Evolutionary conservation across 768 basidiomycete species (phyloP).

Genomic region (Amanita thiersii): DNA sequence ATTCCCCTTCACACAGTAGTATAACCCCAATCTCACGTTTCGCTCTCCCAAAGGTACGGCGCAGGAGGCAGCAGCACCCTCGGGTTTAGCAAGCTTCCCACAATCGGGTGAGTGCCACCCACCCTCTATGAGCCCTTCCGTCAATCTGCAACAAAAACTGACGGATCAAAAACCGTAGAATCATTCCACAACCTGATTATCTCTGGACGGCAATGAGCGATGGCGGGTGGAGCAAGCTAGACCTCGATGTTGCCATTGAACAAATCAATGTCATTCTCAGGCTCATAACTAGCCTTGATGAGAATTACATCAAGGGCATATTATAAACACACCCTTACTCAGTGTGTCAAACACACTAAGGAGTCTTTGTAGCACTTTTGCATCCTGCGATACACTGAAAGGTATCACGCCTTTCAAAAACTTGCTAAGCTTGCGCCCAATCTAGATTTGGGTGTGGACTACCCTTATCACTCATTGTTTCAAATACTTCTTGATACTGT

Average conservation of each 20-base stretch:
- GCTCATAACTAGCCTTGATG: slow-evolving; percentile 16
- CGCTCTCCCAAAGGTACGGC: too few relatives aligned
- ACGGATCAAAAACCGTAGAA: slow-evolving; percentile 11
- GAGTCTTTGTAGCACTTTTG: too few relatives aligned
- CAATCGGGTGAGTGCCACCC: slow-evolving; percentile 10
- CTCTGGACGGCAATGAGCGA: slow-evolving; percentile 21
- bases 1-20: too few relatives aligned
- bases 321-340: too few relatives aligned
- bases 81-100: too few relatives aligned
- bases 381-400: too few relatives aligned
- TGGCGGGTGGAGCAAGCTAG: slow-evolving; percentile 22
- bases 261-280: slow-evolving; percentile 22
- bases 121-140: not conserved
- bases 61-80: too few relatives aligned
- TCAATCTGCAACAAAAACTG: not conserved
- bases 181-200: slow-evolving; percentile 24
- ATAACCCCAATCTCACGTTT: too few relatives aligned
- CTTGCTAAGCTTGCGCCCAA: too few relatives aligned
- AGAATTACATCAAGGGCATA: too few relatives aligned
- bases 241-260: slow-evolving; percentile 16
- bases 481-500: not conserved
- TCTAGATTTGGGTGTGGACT: not conserved
- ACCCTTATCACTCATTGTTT: not conserved
- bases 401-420: too few relatives aligned
- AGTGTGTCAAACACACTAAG: too few relatives aligned